A percentile compares a stretch with the other conserved stretches of the same genome.
Conservation (phyloP, 1,284 basidiomycete genomes). For the Papiliotrema flavescens region DNA sequence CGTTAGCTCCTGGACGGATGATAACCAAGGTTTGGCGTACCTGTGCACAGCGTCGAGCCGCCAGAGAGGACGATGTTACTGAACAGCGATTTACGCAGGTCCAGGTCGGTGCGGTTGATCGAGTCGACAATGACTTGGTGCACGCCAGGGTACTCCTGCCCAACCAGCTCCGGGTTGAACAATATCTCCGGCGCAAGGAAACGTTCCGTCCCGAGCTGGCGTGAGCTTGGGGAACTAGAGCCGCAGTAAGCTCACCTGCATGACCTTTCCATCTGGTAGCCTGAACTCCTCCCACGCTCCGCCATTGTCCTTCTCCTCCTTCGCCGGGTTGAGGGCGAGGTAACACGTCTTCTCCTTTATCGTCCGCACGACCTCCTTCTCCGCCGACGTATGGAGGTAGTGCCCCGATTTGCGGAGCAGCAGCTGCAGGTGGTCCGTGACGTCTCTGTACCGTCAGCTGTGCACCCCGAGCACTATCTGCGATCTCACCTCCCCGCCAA, state of each 20-base stretch:
- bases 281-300: constrained; percentile 83
- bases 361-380: constrained; percentile 92
- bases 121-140: constrained; percentile 57
- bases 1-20: constrained; percentile 7
- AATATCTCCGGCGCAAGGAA: constrained; percentile 97
- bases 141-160: constrained; percentile 93
- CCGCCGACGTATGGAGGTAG: constrained; percentile 92
- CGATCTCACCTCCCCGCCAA: constrained; percentile 77
- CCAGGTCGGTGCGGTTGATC: constrained; percentile 57
- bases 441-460: constrained; percentile 62
- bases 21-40: constrained; percentile 51
- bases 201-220: constrained; percentile 84
- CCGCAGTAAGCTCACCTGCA: constrained; percentile 61
- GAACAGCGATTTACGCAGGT: constrained; percentile 91
- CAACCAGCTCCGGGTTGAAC: constrained; percentile 96
- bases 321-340: constrained; percentile 80
- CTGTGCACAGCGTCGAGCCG: constrained; percentile 89
- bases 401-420: constrained; percentile 92
- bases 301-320: constrained; percentile 85
- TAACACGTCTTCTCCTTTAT: constrained; percentile 99
- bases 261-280: constrained; percentile 90
- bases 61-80: constrained; percentile 96
- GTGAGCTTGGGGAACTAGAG: background rate
- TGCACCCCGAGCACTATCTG: too few species aligned
- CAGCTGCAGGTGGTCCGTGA: constrained; percentile 93